These are phyloP conservation scores for Blastobotrys indianensis DNA, from an alignment of 1,139 yeast species.

Conservation along the genomic window DNA sequence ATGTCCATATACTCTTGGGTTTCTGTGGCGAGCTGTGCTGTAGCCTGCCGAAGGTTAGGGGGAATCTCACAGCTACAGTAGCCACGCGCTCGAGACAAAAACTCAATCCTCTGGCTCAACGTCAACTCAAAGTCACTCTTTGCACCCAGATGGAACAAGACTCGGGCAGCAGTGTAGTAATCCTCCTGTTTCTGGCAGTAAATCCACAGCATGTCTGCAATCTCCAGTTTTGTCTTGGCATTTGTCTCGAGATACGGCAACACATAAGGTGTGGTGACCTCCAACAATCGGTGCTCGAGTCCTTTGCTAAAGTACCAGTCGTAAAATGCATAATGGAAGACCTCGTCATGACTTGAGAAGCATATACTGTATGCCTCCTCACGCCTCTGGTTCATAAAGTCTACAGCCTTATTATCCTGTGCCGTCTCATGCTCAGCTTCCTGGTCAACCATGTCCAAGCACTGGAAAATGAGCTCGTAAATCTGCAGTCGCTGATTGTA, in stretches of 20 bases:
- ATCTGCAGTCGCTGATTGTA: conserved; percentile 50
- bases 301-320: conserved; percentile 87
- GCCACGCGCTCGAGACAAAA: conserved; percentile 85
- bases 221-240: conserved; percentile 57
- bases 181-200: conserved; percentile 80
- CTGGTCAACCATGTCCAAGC: conserved; percentile 66
- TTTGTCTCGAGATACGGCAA: conserved; percentile 72
- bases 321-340: conserved; percentile 85
- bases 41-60: conserved; percentile 63
- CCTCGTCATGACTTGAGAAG: conserved; percentile 65
- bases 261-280: conserved; percentile 74
- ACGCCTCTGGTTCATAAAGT: conserved; percentile 49
- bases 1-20: conserved; percentile 82
- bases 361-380: conserved; percentile 72
- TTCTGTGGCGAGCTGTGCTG: conserved; percentile 61
- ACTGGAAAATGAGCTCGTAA: conserved; percentile 67
- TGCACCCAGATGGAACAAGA: conserved; percentile 61
- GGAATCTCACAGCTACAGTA: conserved; percentile 84
- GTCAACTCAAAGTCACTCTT: conserved; percentile 65
- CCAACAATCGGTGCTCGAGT: conserved; percentile 67
- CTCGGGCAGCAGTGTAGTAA: conserved; percentile 76
- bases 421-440: conserved; percentile 50
- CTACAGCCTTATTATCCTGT: conserved; percentile 19
- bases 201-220: conserved; percentile 82
- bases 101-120: conserved; percentile 75